Percentiles rank a stretch among this genome's conserved stretches.
Conservation (phyloP, 2,329 filamentous ascomycete genomes). For the Talaromyces piceae region DNA sequence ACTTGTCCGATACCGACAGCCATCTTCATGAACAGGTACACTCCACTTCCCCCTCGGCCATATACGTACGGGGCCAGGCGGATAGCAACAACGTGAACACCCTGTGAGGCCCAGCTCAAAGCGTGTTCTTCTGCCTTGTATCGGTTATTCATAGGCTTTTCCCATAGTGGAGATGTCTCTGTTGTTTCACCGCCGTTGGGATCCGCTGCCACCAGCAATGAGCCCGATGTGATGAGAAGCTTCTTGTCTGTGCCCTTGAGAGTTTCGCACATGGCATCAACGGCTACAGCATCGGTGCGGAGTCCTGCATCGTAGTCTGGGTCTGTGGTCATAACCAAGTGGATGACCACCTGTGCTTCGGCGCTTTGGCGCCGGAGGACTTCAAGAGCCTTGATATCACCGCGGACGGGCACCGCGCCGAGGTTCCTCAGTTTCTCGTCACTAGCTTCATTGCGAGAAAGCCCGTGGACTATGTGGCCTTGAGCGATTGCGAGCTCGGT, state of each 20-base stretch:
- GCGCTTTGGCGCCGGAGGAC: slow-evolving; percentile 31
- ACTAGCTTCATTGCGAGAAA: slow-evolving; percentile 32
- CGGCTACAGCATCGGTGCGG: slow-evolving; percentile 27
- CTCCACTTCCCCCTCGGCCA: slow-evolving; percentile 25
- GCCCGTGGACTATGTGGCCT: slow-evolving; percentile 36
- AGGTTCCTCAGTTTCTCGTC: slow-evolving; percentile 31
- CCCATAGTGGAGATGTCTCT: slow-evolving; percentile 16
- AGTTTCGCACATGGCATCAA: slow-evolving; percentile 30
- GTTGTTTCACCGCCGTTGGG: slow-evolving; percentile 13
- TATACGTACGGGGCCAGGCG: slow-evolving; percentile 41
- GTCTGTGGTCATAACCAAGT: slow-evolving; percentile 25
- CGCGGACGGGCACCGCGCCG: slow-evolving; percentile 35
- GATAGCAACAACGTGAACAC: slow-evolving; percentile 30
- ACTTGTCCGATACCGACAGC: slow-evolving; percentile 23
- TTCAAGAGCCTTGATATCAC: slow-evolving; percentile 33
- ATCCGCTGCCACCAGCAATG: not conserved
- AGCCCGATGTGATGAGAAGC: slow-evolving; percentile 6
- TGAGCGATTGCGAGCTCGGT: slow-evolving; percentile 28
- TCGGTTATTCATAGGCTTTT: slow-evolving; percentile 20
- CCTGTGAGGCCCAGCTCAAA: slow-evolving; percentile 19
- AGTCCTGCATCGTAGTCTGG: slow-evolving; percentile 14
- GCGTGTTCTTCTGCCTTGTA: slow-evolving; percentile 25
- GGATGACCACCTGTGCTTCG: slow-evolving; percentile 39
- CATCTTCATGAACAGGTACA: slow-evolving; percentile 23
- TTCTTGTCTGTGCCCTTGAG: slow-evolving; percentile 8